phyloP scores from a whole-genome alignment of 139 green algal species.

The Choricystis sp. region DNA sequence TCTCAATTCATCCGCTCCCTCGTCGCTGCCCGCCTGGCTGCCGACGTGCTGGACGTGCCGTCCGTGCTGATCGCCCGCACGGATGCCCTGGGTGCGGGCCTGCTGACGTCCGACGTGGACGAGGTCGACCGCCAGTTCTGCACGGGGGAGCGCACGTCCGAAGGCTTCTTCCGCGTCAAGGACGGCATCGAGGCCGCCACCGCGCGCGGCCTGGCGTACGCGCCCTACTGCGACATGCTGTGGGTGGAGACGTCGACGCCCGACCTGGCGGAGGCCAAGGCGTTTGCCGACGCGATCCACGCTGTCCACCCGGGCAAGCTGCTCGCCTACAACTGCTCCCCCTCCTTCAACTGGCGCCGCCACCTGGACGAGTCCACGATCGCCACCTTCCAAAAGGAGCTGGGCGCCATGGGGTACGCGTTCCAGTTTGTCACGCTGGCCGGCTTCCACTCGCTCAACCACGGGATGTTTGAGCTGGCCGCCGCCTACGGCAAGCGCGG shows the following conservation, averaged over 20 bases:
- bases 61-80: constrained; percentile 65
- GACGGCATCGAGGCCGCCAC: constrained; percentile 55
- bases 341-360: constrained; percentile 86
- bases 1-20: constrained; percentile 54
- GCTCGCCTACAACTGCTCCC: constrained; percentile 85
- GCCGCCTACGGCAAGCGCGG: constrained; percentile 39
- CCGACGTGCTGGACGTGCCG: constrained; percentile 50
- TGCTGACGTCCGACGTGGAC: constrained; percentile 73
- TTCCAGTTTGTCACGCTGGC: constrained; percentile 75
- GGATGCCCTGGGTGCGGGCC: constrained; percentile 50
- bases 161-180: constrained; percentile 64
- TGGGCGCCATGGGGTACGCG: constrained; percentile 46
- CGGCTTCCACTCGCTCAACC: constrained; percentile 76
- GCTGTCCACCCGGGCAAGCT: constrained; percentile 69
- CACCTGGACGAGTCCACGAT: constrained; percentile 55
- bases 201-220: constrained; percentile 65
- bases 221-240: constrained; percentile 69
- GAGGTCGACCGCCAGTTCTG: constrained; percentile 59
- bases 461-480: constrained; percentile 58
- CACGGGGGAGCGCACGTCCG: constrained; percentile 59
- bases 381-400: constrained; percentile 55
- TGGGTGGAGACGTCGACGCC: constrained; percentile 81
- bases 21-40: constrained; percentile 54
- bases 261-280: constrained; percentile 46
- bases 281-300: constrained; percentile 57